Conservation (phyloP, 371 early-diverging fungal genomes). For the Lichtheimia hyalospora region DNA sequence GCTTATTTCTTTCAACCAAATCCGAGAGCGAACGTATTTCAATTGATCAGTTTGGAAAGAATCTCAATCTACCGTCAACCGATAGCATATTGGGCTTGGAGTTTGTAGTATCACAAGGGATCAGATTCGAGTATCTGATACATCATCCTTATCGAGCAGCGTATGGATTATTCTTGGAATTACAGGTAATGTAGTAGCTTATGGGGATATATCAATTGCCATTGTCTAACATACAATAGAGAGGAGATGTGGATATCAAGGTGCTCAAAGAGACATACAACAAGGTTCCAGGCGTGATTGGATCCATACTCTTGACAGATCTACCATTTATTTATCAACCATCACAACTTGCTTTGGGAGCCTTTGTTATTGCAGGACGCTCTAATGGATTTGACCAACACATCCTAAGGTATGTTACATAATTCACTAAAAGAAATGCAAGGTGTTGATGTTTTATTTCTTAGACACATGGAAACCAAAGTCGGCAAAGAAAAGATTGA, state of each 20-base stretch:
- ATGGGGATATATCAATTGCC: too few species aligned
- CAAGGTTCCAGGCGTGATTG: conserved; percentile 53
- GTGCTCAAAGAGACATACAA: conserved; percentile 61
- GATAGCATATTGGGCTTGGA: conserved; percentile 62
- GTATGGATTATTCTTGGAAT: conserved; percentile 83
- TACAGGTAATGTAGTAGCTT: conserved; percentile 43
- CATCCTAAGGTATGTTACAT: conserved; percentile 27
- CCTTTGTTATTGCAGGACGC: conserved; percentile 67
- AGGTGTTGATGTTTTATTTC: conserved; percentile 9
- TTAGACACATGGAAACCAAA: conserved; percentile 32
- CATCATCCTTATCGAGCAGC: conserved; percentile 85
- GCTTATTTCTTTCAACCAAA: conserved; percentile 86
- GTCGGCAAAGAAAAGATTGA: conserved; percentile 35
- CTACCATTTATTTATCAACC: conserved; percentile 79
- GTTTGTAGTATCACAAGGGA: conserved; percentile 76
- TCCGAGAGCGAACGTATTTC: conserved; percentile 78
- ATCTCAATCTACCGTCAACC: conserved; percentile 29
- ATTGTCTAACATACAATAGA: conserved; percentile 52
- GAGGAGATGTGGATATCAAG: conserved; percentile 32
- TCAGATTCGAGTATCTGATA: conserved; percentile 82
- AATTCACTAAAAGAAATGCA: neutral
- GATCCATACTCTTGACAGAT: conserved; percentile 72
- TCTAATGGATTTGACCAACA: conserved; percentile 55
- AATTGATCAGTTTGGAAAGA: conserved; percentile 71
- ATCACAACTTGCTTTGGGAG: conserved; percentile 84